Conservation (phyloP, 148 eudicot species). For the Spergularia marina region DNA sequence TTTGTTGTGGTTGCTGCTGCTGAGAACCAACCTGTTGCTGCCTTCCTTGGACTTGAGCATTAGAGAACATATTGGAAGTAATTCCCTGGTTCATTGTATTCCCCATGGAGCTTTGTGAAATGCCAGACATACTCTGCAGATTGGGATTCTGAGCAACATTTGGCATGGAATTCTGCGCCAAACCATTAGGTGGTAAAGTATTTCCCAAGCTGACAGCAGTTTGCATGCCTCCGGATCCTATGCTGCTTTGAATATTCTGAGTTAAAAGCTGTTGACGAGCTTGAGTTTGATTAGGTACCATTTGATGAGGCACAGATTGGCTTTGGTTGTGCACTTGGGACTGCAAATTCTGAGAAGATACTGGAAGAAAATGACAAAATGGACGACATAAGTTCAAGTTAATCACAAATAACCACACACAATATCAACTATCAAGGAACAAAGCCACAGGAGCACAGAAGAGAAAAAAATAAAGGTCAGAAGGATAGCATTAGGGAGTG, state of each 20-base stretch:
- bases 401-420: not conserved
- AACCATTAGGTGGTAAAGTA: slow-evolving; percentile 49
- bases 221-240: slow-evolving; percentile 52
- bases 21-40: slow-evolving; percentile 58
- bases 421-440: not conserved
- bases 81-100: slow-evolving; percentile 74
- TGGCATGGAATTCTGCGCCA: slow-evolving; percentile 57
- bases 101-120: slow-evolving; percentile 63
- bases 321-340: slow-evolving; percentile 65
- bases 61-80: slow-evolving; percentile 59
- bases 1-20: slow-evolving; percentile 67
- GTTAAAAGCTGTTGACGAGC: slow-evolving; percentile 57
- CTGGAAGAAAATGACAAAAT: slow-evolving; percentile 22
- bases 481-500: too few relatives aligned
- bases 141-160: slow-evolving; percentile 66
- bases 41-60: slow-evolving; percentile 70
- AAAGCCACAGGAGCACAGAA: not conserved
- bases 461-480: too few relatives aligned
- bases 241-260: slow-evolving; percentile 63
- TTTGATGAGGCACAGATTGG: slow-evolving; percentile 59
- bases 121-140: slow-evolving; percentile 56
- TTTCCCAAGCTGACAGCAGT: slow-evolving; percentile 60
- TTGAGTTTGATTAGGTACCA: slow-evolving; percentile 61
- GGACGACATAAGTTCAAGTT: slow-evolving; percentile 4
- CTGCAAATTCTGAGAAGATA: slow-evolving; percentile 56